Percentiles rank a stretch among this genome's conserved stretches.
Conservation (phyloP, 2,329 filamentous ascomycete genomes). For the Diaporthe amygdali region DNA sequence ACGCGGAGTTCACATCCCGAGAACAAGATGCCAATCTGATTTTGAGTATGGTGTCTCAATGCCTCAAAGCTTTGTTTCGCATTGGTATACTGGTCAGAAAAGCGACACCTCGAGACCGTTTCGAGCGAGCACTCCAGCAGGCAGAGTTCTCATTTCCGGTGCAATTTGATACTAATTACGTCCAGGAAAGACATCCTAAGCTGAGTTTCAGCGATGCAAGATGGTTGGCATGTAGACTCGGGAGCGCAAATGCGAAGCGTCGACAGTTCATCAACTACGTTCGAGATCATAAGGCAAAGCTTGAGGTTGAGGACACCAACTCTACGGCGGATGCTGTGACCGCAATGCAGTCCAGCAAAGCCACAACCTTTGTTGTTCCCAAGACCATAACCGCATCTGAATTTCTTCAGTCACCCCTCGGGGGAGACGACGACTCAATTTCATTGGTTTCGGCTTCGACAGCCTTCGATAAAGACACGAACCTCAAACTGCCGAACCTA, state of each 20-base stretch:
- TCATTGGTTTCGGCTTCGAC: neutral
- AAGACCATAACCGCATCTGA: neutral
- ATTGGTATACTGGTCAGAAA: neutral
- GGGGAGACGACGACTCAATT: neutral
- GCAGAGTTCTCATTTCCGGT: neutral
- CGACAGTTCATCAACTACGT: neutral
- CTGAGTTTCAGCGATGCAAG: neutral
- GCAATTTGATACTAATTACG: neutral
- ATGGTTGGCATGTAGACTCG: neutral
- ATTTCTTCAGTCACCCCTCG: neutral
- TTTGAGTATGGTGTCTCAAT: neutral
- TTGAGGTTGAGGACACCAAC: neutral
- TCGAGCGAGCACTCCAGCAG: neutral
- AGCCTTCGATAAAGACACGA: neutral
- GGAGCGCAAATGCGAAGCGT: neutral
- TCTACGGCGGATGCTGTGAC: neutral
- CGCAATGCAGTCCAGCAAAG: neutral
- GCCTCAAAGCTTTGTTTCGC: neutral
- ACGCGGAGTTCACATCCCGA: neutral
- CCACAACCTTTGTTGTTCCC: neutral
- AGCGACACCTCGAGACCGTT: neutral
- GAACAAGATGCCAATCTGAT: neutral
- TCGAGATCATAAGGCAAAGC: neutral
- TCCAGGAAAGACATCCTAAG: neutral
- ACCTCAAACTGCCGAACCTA: neutral